These are phyloP conservation scores for Fonsecaea multimorphosa DNA, from an alignment of 2,329 filamentous ascomycete species.

Conservation along the genomic window DNA sequence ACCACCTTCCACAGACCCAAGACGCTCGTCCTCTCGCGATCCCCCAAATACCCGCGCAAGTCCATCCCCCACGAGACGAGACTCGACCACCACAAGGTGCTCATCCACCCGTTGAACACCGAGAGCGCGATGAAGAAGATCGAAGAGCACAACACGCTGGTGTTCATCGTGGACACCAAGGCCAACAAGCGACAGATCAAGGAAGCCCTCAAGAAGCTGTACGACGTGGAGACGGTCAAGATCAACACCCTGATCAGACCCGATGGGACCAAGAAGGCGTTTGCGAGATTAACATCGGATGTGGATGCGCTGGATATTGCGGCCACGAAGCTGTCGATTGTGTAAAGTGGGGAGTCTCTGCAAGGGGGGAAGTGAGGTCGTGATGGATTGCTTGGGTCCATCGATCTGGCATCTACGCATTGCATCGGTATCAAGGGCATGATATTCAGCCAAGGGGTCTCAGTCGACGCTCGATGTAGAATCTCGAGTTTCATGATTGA, in stretches of 20 bases:
- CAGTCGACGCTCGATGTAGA: slow-evolving; percentile 38
- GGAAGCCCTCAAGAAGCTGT: slow-evolving; percentile 96
- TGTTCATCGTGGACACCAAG: slow-evolving; percentile 96
- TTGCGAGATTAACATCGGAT: slow-evolving; percentile 91
- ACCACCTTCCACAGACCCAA: slow-evolving; percentile 98
- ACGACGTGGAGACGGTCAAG: slow-evolving; percentile 97
- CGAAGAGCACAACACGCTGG: slow-evolving; percentile 99
- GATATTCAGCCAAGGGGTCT: slow-evolving; percentile 35
- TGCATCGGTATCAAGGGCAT: slow-evolving; percentile 6
- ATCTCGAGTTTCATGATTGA: slow-evolving; percentile 48
- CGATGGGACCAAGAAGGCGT: slow-evolving; percentile 98
- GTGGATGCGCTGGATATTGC: slow-evolving; percentile 99
- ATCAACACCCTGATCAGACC: slow-evolving; percentile 98
- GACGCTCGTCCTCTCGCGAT: slow-evolving; percentile 87
- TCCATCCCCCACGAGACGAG: slow-evolving; percentile 86
- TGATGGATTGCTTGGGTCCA: not conserved
- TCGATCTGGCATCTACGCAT: not conserved
- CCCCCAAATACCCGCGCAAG: slow-evolving; percentile 96
- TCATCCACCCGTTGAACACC: slow-evolving; percentile 98
- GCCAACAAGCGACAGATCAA: slow-evolving; percentile 99
- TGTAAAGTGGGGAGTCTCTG: slow-evolving; percentile 61
- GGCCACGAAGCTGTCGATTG: slow-evolving; percentile 97
- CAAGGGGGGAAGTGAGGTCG: slow-evolving; percentile 5
- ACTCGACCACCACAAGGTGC: slow-evolving; percentile 96
- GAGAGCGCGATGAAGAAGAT: slow-evolving; percentile 99